Evolutionary conservation across 257 asterid genomes (phyloP), one percentile per base, ranked within the genome.

Genomic region (Nicotiana undulata): DNA sequence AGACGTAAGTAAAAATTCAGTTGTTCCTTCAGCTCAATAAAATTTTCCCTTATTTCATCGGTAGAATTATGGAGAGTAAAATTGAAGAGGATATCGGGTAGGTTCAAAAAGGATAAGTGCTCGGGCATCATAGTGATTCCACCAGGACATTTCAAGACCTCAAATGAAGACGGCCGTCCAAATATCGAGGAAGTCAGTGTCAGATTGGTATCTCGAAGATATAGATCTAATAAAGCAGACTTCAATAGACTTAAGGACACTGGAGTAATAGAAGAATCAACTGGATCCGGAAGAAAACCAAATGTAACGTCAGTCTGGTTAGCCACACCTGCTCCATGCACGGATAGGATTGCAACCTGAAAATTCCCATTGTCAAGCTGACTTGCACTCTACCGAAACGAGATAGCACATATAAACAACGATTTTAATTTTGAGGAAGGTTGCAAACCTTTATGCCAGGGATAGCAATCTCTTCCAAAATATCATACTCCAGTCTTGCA

Each of bases 41-140:
- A 86, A 86, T 91, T 88, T 87, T 89, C 88, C 81, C 85, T 91
- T 79, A 94, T 90, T 40, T 91, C 97, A 83, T 84, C 81, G 61
- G 92, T 90, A 65, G 98, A 89, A 86, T 92, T 93, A 83, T 89
- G 82, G 77, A 94, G 97, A 64, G 93, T 88, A 88, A 94, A 94
- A 76, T 87, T 90, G 84, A 94, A 85, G 70, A 90, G 91, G 80
- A 87, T 79, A 76, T 87, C 88, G 12, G 88, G 87, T 58, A 49
- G 84, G 82, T 80, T 29, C 49, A 87, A 15, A 31, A 86, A 52
- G 64, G 86, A 80, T 60, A 63, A 74, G 51, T 55, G 81, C 75
- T 89, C 93, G 1, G 94, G 98, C 11, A 91, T 83, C 82, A 94
- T 59, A 67, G 96, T 90, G 78, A 94, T 75, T 84, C 97, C 98